phyloP scores from a whole-genome alignment of 1,284 basidiomycete species.

The Ceratobasidium theobromae region DNA sequence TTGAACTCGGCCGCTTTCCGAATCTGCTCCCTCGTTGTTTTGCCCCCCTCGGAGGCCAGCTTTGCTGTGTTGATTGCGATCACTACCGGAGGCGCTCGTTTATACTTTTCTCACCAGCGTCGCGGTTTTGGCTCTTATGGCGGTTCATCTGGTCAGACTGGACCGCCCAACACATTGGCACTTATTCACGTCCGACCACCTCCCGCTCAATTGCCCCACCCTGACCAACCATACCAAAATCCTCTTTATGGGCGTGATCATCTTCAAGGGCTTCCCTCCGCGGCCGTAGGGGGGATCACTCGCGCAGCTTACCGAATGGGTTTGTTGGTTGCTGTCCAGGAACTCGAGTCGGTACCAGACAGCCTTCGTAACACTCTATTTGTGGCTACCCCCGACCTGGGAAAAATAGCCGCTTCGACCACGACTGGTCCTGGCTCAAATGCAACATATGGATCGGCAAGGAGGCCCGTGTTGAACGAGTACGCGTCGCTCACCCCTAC shows the following conservation, averaged over 20 bases:
- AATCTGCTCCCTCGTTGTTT: slow-evolving; percentile 63
- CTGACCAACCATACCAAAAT: slow-evolving; percentile 54
- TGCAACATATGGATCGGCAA: slow-evolving; percentile 48
- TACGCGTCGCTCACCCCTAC: slow-evolving; percentile 74
- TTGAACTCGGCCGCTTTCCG: slow-evolving; percentile 67
- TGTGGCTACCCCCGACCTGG: slow-evolving; percentile 75
- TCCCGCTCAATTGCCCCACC: slow-evolving; percentile 71
- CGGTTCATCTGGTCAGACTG: slow-evolving; percentile 7
- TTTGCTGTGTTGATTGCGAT: slow-evolving; percentile 76
- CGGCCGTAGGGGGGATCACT: slow-evolving; percentile 56
- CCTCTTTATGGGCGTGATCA: slow-evolving; percentile 47
- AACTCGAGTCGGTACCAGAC: slow-evolving; percentile 17
- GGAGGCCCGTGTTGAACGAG: slow-evolving; percentile 67
- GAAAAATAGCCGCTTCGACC: slow-evolving; percentile 54
- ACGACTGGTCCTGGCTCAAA: slow-evolving; percentile 47
- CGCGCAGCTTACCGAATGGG: slow-evolving; percentile 59
- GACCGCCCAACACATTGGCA: slow-evolving; percentile 50
- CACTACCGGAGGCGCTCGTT: slow-evolving; percentile 73
- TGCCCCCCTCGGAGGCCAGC: slow-evolving; percentile 63
- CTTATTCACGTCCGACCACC: slow-evolving; percentile 78
- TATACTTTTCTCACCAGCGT: slow-evolving; percentile 65
- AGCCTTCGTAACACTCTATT: slow-evolving; percentile 62
- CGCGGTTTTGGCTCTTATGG: slow-evolving; percentile 39
- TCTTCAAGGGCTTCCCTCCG: slow-evolving; percentile 47
- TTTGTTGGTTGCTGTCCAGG: slow-evolving; percentile 63